Conservation (phyloP, 768 basidiomycete species). For the Dioszegia crocea region DNA sequence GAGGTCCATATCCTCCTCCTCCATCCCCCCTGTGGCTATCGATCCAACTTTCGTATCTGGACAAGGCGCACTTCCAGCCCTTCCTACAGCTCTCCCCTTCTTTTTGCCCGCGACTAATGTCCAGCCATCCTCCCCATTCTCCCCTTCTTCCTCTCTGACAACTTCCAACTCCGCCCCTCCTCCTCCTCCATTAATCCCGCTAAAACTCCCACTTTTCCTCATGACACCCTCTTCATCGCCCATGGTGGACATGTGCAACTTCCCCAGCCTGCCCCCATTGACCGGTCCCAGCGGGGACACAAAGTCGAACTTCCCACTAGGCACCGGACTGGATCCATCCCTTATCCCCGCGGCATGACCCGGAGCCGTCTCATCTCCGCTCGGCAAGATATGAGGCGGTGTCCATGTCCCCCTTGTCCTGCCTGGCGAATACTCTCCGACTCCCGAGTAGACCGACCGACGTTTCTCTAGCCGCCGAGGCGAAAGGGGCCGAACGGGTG, state of each 20-base stretch:
- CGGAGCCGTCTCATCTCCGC: slow-evolving; percentile 39
- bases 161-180: slow-evolving; percentile 22
- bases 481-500: slow-evolving; percentile 27
- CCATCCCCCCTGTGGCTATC: background rate
- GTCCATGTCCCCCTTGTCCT: slow-evolving; percentile 33
- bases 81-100: slow-evolving; percentile 1
- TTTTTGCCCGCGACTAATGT: slow-evolving; percentile 20
- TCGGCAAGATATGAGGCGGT: slow-evolving; percentile 35
- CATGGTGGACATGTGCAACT: slow-evolving; percentile 11
- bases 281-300: slow-evolving; percentile 43
- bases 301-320: slow-evolving; percentile 34
- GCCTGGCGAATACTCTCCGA: slow-evolving; percentile 36
- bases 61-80: slow-evolving; percentile 26
- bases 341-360: slow-evolving; percentile 6
- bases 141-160: slow-evolving; percentile 30
- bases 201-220: background rate
- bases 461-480: slow-evolving; percentile 33
- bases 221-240: background rate
- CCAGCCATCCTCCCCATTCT: slow-evolving; percentile 27
- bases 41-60: slow-evolving; percentile 8
- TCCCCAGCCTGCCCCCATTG: slow-evolving; percentile 8
- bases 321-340: slow-evolving; percentile 15
- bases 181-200: slow-evolving; percentile 14
- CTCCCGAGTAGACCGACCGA: slow-evolving; percentile 21
- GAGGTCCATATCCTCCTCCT: slow-evolving; percentile 9